Conservation (phyloP, 306 rosid genomes). For the Prunus fruticosa region DNA sequence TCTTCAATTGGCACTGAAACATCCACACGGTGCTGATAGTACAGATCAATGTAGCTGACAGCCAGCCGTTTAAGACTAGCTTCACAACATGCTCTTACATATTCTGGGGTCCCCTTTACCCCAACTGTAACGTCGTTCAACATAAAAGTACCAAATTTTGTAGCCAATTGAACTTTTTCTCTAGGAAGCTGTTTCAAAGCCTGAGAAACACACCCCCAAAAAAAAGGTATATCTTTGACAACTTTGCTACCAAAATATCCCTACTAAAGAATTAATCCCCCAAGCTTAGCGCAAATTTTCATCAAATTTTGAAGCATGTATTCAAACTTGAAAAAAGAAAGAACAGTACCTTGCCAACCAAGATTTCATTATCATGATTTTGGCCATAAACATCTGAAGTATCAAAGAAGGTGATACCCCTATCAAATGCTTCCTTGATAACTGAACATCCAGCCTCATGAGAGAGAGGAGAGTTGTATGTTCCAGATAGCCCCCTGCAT, state of each 20-base stretch:
- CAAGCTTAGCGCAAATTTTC: background rate
- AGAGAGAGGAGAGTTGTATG: slow-evolving; percentile 51
- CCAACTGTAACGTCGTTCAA: slow-evolving; percentile 15
- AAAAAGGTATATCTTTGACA: background rate
- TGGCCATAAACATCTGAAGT: slow-evolving; percentile 62
- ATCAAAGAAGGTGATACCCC: slow-evolving; percentile 70
- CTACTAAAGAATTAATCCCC: no score
- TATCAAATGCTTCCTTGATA: slow-evolving; percentile 57
- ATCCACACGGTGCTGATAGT: slow-evolving; percentile 58
- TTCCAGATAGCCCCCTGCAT: slow-evolving; percentile 68
- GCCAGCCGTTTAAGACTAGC: slow-evolving; percentile 56
- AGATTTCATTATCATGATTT: slow-evolving; percentile 60
- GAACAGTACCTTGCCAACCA: slow-evolving; percentile 56
- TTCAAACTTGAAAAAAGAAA: background rate
- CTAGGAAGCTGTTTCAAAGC: slow-evolving; percentile 68
- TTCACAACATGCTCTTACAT: slow-evolving; percentile 61
- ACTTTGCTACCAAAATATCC: no score
- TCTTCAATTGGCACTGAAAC: slow-evolving; percentile 70
- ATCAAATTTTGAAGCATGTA: background rate
- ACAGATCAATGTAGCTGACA: slow-evolving; percentile 51
- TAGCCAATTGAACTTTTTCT: slow-evolving; percentile 63
- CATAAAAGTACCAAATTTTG: slow-evolving; percentile 54
- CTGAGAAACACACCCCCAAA: slow-evolving; percentile 25
- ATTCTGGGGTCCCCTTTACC: slow-evolving; percentile 56
- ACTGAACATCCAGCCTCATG: slow-evolving; percentile 63